phyloP scores from a whole-genome alignment of 768 basidiomycete genomes.

The Termitomyces titanicus region DNA sequence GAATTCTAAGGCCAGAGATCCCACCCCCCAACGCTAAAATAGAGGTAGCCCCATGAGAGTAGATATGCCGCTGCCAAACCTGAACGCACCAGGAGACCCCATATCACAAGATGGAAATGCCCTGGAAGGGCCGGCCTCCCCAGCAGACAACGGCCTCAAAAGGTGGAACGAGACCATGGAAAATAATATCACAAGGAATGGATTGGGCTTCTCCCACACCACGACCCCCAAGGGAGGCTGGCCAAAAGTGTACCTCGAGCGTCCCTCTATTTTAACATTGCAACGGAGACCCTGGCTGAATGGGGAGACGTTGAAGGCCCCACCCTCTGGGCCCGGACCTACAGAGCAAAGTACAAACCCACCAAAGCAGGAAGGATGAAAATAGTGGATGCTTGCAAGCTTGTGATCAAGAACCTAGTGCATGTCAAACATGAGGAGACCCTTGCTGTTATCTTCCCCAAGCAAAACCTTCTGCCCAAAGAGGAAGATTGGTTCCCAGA shows the following conservation, averaged over 20 bases:
- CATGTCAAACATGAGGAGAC: neutral
- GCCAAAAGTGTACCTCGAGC: neutral
- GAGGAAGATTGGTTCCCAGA: fast-evolving
- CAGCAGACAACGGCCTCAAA: no score
- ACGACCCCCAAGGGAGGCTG: neutral
- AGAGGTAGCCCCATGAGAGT: no score
- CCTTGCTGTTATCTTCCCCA: neutral
- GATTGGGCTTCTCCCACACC: neutral
- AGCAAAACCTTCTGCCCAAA: neutral
- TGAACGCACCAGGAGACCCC: no score
- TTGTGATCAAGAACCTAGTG: neutral
- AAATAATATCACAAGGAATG: neutral
- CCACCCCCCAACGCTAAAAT: no score
- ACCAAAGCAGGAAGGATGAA: neutral
- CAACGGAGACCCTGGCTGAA: neutral
- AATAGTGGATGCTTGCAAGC: neutral
- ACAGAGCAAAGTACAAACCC: neutral
- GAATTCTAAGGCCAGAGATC: no score
- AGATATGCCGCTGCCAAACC: no score
- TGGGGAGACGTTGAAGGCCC: neutral
- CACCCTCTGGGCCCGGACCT: neutral
- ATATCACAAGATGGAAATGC: no score
- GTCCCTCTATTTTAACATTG: neutral
- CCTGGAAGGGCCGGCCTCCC: no score
- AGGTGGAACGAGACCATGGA: neutral